Evolutionary conservation across 2,329 filamentous ascomycete genomes (phyloP), one percentile per base, ranked within the genome.

Genomic region (Botryosphaeria dothidea): DNA sequence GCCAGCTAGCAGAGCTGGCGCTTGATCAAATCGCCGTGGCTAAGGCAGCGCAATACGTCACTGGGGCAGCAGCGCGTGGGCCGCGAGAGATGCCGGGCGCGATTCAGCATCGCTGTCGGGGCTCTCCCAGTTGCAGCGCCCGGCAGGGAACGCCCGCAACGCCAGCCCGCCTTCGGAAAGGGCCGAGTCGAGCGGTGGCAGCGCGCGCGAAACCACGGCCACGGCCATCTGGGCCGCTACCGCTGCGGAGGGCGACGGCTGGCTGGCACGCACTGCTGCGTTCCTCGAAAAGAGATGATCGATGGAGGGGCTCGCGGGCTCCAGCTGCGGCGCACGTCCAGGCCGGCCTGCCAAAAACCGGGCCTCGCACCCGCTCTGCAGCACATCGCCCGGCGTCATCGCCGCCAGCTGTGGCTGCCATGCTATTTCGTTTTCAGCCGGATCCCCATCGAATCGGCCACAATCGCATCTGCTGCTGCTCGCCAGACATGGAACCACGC

Each of bases 31-130:
- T 60, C 56, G 27, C 54, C 54, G 56, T 60, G 56, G 56, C 56
- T 60, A 60, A 46, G 56, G 56, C 41, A 60, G 49, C 56, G 54
- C 54, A 57, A 60, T 60, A 60, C 56, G 56, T 60, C 56, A 60
- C 56, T 60, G 41, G 49, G 23, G 49, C 25, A 46, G 56, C 41
- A 21, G 56, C 56, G 56, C 56, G 56, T 60, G 56, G 56, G 56
- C 56, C 56, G 54, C 54, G 38, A 57, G 54, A 57, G 54, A 29
- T 60, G 56, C 27, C 56, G 56, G 41, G 27, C 56, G 25, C 41
- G 54, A 58, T 29, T 58, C 54, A 58, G 38, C 25, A 45, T 8
- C 54, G 38, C 31, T 21, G 56, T 45, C 41, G 56, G 49, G 49
- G 49, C 49, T 52, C 29, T 21, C 49, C 49, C 49, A 52, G 49